Conservation (phyloP, 768 basidiomycete species). For the Hygrophorus pudorinus region DNA sequence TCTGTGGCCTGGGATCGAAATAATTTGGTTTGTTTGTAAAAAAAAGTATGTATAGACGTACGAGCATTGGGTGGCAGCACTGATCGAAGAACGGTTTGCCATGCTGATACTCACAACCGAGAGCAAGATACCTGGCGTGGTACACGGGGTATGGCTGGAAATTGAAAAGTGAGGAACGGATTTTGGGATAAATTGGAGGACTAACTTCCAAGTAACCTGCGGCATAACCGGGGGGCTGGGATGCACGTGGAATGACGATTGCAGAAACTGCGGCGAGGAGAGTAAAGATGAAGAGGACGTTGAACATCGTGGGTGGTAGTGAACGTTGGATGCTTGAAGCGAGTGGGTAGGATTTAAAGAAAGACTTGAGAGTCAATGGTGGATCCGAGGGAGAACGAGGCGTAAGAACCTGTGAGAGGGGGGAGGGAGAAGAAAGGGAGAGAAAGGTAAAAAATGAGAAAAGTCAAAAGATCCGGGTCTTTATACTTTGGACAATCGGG, state of each 20-base stretch:
- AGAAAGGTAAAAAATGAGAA: constrained; percentile 9
- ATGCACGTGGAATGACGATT: constrained; percentile 29
- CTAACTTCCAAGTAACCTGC: constrained; percentile 36
- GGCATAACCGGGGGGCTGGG: constrained; percentile 33
- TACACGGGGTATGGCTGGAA: constrained; percentile 41
- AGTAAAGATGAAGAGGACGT: constrained; percentile 29
- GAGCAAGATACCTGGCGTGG: constrained; percentile 51
- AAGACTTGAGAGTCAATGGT: no score
- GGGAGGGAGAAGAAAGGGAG: constrained; percentile 21
- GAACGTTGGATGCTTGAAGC: no score
- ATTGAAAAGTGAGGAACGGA: constrained; percentile 3
- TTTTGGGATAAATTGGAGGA: not conserved
- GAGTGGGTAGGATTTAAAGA: no score
- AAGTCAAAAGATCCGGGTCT: not conserved
- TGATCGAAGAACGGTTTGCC: constrained; percentile 47
- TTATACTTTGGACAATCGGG: not conserved
- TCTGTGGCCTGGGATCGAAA: not conserved
- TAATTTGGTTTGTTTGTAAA: constrained; percentile 17
- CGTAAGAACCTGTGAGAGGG: no score
- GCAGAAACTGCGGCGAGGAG: constrained; percentile 28
- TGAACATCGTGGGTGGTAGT: constrained; percentile 29
- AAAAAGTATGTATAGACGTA: constrained; percentile 26
- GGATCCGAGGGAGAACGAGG: no score
- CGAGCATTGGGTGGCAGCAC: constrained; percentile 67
- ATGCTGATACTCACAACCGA: constrained; percentile 40